Base-by-base conservation (phyloP, 1,139 yeast species). In the Geotrichum klebahnii region DNA sequence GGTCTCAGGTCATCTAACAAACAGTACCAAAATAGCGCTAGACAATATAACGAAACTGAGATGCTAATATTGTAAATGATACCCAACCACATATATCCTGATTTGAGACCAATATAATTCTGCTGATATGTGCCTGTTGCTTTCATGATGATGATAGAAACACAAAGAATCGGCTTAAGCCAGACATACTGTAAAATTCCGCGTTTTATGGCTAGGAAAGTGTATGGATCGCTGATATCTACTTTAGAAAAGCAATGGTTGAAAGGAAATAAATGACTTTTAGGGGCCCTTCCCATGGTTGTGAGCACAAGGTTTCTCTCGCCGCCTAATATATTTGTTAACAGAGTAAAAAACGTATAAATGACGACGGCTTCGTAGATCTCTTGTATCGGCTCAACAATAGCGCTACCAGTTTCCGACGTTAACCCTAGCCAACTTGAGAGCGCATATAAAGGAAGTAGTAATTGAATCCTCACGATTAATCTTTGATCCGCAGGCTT, bases 301-400 rank as follows among this genome's bases (percentile, higher is more conserved):
- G 73, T 70, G 46, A 86, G 79, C 32, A 92, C 83, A 34, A 92
- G 88, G 56, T 80, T 80, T 44, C 95, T 71, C 64, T 92, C 98
- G 24, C 98, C 99, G 0, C 97, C 97, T 10, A 92, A 75, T 73
- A 88, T 78, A 55, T 82, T 80, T 1, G 95, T 88, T 51, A 94
- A 71, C 35, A 90, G 73, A 22, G 92, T 78, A 69, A 87, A 90
- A 66, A 92, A 92, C 2, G 97, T 89, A 66, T 92, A 94, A 39
- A 92, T 86, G 40, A 90, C 97, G 68, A 94, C 87, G 0, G 97
- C 96, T 67, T 94, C 99, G 66, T 92, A 92, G 1, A 90, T 80
- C 63, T 92, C 98, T 49, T 95, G 73, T 0, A 85, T 60, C 0
- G 97, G 96, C 56, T 84, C 95, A 9, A 90, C 61, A 22, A 83